Percentiles rank a stretch among this genome's conserved stretches.
Conservation (phyloP, 495 filamentous ascomycete genomes). For the Jackrogersella multiformis region DNA sequence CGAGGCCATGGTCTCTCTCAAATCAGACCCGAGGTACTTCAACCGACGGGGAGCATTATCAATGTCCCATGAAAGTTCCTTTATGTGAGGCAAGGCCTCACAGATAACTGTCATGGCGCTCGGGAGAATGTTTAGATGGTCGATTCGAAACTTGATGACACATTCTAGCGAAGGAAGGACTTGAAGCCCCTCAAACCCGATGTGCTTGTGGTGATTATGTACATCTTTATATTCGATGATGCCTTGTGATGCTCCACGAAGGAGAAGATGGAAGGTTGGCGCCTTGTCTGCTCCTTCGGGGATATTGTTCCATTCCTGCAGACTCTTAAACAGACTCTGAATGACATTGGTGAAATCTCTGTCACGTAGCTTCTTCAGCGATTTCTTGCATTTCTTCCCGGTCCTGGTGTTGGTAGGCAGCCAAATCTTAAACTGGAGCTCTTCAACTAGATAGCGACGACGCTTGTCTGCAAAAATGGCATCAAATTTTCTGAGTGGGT, state of each 20-base stretch:
- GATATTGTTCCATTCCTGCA: neutral
- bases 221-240: neutral
- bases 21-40: neutral
- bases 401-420: neutral
- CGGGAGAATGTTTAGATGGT: neutral
- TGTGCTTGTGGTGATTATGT: neutral
- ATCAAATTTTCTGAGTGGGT: neutral
- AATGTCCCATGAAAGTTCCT: neutral
- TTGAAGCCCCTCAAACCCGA: neutral
- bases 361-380: neutral
- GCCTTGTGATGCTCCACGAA: neutral
- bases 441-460: conserved; percentile 5
- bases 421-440: neutral
- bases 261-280: neutral
- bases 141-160: neutral
- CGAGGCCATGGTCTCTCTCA: conserved; percentile 8
- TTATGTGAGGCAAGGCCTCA: conserved; percentile 3
- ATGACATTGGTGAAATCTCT: neutral
- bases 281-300: neutral
- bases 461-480: neutral
- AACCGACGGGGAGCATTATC: neutral
- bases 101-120: neutral
- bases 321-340: neutral
- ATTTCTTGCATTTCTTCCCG: neutral
- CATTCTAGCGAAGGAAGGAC: conserved; percentile 3